Evolutionary conservation across 306 rosid species (phyloP).

Genomic region (Benincasa hispida): DNA sequence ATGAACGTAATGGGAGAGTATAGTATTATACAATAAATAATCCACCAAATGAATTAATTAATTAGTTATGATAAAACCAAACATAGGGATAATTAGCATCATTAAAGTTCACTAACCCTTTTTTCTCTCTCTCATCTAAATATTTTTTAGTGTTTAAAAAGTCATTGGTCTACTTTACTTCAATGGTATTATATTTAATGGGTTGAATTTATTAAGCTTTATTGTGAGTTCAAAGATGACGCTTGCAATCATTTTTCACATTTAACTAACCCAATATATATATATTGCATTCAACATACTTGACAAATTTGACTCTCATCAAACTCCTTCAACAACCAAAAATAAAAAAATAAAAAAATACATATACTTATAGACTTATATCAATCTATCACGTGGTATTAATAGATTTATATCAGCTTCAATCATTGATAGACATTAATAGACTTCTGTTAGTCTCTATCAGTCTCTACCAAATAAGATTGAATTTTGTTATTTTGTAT

Average conservation of each 20-base stretch:
- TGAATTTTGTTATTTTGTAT: too few species aligned
- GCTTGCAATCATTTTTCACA: background rate
- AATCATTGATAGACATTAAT: too few species aligned
- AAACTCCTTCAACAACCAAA: background rate
- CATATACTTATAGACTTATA: too few species aligned
- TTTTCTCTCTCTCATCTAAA: background rate
- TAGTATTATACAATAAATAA: background rate
- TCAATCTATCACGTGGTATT: too few species aligned
- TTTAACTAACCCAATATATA: background rate
- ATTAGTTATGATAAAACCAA: background rate
- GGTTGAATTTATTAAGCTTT: background rate
- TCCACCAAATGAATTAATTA: background rate
- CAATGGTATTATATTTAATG: background rate
- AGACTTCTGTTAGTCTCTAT: too few species aligned
- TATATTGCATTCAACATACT: too few species aligned
- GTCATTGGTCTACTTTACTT: background rate
- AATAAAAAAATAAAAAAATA: too few species aligned
- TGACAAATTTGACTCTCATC: background rate
- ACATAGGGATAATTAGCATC: background rate
- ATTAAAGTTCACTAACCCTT: background rate
- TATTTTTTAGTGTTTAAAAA: background rate
- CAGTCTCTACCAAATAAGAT: too few species aligned
- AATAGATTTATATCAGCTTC: too few species aligned
- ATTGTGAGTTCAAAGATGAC: background rate
- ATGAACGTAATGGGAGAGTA: background rate